Evolutionary conservation across 148 eudicot species (phyloP).

Genomic region (Diospyros kaki): DNA sequence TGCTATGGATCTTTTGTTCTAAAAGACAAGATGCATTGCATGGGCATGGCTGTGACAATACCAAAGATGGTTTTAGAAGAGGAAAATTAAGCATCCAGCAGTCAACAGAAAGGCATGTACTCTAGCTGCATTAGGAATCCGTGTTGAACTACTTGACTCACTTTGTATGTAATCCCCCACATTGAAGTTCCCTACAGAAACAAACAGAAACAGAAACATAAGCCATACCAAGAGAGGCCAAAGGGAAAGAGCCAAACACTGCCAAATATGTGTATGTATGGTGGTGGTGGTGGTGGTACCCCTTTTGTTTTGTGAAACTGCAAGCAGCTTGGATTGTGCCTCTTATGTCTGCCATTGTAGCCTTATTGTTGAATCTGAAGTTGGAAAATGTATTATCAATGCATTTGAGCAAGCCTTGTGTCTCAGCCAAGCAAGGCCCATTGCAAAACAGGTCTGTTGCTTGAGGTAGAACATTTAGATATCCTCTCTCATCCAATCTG

Average conservation of each 20-base stretch:
- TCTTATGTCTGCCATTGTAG: conserved; percentile 32
- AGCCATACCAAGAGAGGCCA: background rate
- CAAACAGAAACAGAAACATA: background rate
- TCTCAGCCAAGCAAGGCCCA: conserved; percentile 53
- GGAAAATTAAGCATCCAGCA: background rate
- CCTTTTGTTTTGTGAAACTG: conserved; percentile 33
- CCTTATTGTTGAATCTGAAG: conserved; percentile 54
- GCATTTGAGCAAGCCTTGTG: conserved; percentile 43
- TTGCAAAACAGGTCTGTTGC: conserved; percentile 53
- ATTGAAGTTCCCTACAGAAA: conserved; percentile 41
- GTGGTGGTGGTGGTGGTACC: conserved; percentile 21
- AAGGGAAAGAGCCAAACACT: background rate
- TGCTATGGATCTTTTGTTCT: too few relatives aligned
- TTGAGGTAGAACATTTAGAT: conserved; percentile 40
- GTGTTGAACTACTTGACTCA: conserved; percentile 27
- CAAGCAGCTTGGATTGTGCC: conserved; percentile 42
- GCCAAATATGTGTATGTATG: background rate
- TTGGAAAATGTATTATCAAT: conserved; percentile 27
- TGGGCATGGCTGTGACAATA: background rate
- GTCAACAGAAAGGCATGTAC: conserved; percentile 1
- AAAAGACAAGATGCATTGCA: too few relatives aligned
- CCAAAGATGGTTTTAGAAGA: background rate
- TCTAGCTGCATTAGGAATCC: conserved; percentile 22
- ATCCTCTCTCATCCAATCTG: conserved; percentile 49
- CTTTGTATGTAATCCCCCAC: conserved; percentile 30